These are phyloP conservation scores for Xylariaceae sp. DNA, from an alignment of 2,329 filamentous ascomycete genomes.

Conservation along the genomic window DNA sequence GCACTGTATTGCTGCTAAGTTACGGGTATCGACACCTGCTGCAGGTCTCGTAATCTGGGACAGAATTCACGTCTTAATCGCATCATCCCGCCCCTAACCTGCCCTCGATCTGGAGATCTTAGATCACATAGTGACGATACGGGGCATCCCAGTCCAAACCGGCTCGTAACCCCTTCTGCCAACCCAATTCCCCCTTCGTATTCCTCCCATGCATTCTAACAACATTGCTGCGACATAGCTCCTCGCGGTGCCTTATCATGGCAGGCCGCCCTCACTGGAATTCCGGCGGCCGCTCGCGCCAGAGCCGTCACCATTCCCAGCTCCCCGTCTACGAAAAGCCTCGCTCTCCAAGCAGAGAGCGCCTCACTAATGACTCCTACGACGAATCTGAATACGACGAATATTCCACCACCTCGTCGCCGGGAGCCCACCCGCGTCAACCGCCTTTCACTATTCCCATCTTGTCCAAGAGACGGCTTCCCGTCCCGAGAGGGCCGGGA, in stretches of 20 bases:
- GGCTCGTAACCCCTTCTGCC: background rate
- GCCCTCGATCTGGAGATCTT: background rate
- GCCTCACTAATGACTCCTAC: conserved; percentile 48
- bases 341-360: conserved; percentile 44
- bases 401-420: conserved; percentile 41
- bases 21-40: too few species aligned
- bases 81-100: background rate
- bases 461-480: conserved; percentile 35
- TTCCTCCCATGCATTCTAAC: conserved; percentile 2
- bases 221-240: conserved; percentile 1
- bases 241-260: conserved; percentile 18
- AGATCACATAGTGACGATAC: conserved; percentile 2
- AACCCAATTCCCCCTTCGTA: background rate
- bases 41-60: background rate
- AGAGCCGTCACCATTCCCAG: conserved; percentile 38
- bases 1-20: background rate
- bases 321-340: conserved; percentile 51
- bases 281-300: conserved; percentile 45
- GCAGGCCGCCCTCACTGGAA: conserved; percentile 51
- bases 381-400: conserved; percentile 40
- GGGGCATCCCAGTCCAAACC: conserved; percentile 1
- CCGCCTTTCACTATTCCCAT: conserved; percentile 42
- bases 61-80: background rate
- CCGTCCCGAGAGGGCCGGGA: conserved; percentile 32
- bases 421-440: conserved; percentile 52